These are phyloP conservation scores for Rhizophagus clarus DNA, from an alignment of 192 early-diverging fungal species.

Conservation along the genomic window DNA sequence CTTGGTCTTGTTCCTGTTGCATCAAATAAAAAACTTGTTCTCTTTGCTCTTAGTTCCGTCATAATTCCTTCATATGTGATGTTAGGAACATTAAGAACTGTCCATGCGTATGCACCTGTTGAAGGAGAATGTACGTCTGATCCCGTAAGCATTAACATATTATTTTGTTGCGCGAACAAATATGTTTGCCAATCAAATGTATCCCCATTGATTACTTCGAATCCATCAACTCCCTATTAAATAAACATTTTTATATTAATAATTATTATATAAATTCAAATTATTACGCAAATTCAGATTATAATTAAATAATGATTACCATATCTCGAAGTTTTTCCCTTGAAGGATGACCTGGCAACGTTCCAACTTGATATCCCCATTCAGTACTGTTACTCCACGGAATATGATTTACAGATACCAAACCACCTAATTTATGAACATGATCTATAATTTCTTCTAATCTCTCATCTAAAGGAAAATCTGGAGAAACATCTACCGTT, in stretches of 20 bases:
- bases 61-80: slow-evolving; percentile 54
- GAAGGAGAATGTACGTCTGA: slow-evolving; percentile 68
- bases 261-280: too few species aligned
- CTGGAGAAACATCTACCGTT: slow-evolving; percentile 41
- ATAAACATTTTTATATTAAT: not conserved
- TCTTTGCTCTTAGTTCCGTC: slow-evolving; percentile 55
- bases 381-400: slow-evolving; percentile 73
- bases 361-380: slow-evolving; percentile 53
- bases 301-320: slow-evolving; percentile 19
- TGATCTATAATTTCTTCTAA: slow-evolving; percentile 57
- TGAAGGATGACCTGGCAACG: slow-evolving; percentile 65
- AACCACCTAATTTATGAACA: slow-evolving; percentile 65
- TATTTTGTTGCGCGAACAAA: slow-evolving; percentile 47
- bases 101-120: slow-evolving; percentile 63
- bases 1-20: slow-evolving; percentile 60
- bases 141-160: slow-evolving; percentile 61
- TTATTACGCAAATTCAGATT: too few species aligned
- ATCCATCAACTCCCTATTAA: slow-evolving; percentile 64
- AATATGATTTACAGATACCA: slow-evolving; percentile 78
- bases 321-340: slow-evolving; percentile 54
- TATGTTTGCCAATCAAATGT: slow-evolving; percentile 62
- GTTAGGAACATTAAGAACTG: slow-evolving; percentile 49
- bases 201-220: slow-evolving; percentile 66
- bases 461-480: slow-evolving; percentile 62
- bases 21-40: slow-evolving; percentile 68